A percentile compares a stretch with the other conserved stretches of the same genome.
Conservation (phyloP, 805 yeast species). For the Groenewaldozyma tartarivorans region DNA sequence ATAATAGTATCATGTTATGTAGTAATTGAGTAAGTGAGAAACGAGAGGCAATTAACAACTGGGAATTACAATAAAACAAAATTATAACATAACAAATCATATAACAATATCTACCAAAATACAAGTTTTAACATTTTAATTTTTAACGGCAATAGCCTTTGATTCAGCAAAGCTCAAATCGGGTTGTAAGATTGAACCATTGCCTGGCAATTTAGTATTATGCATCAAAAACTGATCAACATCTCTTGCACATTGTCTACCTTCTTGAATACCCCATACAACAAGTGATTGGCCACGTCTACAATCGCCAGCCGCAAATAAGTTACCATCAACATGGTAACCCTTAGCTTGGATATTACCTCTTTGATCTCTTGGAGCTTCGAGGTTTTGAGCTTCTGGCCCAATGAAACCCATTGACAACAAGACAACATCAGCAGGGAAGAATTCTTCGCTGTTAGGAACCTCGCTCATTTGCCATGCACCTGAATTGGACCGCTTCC, state of each 20-base stretch:
- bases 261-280: conserved; percentile 99
- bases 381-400: conserved; percentile 77
- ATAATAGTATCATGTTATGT: too few species aligned
- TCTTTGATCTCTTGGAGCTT: conserved; percentile 58
- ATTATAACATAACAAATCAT: too few species aligned
- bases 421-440: conserved; percentile 89
- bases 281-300: conserved; percentile 97
- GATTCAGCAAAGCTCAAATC: too few species aligned
- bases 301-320: conserved; percentile 97
- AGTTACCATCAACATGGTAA: conserved; percentile 63
- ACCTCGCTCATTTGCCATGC: conserved; percentile 99
- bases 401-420: conserved; percentile 97
- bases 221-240: conserved; percentile 78
- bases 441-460: conserved; percentile 88
- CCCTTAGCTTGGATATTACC: conserved; percentile 71
- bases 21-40: too few species aligned
- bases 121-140: conserved; percentile 2
- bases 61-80: too few species aligned
- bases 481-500: conserved; percentile 92
- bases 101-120: too few species aligned
- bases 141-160: too few species aligned
- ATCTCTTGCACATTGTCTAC: conserved; percentile 95
- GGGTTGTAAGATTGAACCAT: conserved; percentile 88
- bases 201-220: conserved; percentile 77
- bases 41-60: too few species aligned